These are phyloP conservation scores for Ustilago sp. DNA, from an alignment of 1,284 basidiomycete species.

Conservation along the genomic window DNA sequence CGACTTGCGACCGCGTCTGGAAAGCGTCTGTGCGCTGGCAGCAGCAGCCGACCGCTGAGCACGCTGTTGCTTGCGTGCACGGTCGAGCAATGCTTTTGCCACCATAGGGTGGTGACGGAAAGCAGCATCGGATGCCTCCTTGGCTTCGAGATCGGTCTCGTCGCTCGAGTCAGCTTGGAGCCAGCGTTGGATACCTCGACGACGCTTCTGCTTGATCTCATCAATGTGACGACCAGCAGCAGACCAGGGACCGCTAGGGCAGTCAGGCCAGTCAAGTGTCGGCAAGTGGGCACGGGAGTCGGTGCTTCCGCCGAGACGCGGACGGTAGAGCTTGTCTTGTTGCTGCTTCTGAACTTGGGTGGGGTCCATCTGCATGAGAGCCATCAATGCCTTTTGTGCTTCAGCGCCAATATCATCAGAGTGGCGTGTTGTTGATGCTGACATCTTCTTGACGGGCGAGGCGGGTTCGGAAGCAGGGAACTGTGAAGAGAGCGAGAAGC, in stretches of 20 bases:
- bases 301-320: slow-evolving; percentile 38
- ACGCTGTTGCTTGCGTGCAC: slow-evolving; percentile 45
- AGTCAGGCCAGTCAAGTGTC: slow-evolving; percentile 55
- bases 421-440: slow-evolving; percentile 6
- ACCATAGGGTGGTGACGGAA: slow-evolving; percentile 64
- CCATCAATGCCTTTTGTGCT: slow-evolving; percentile 28
- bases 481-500: slow-evolving; percentile 56
- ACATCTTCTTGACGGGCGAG: slow-evolving; percentile 43
- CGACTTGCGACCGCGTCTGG: slow-evolving; percentile 34
- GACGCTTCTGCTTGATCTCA: slow-evolving; percentile 42
- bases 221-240: slow-evolving; percentile 47
- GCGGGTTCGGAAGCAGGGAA: slow-evolving; percentile 51
- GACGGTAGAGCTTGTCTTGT: slow-evolving; percentile 26
- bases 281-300: slow-evolving; percentile 27
- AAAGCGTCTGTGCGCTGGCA: slow-evolving; percentile 13
- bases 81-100: slow-evolving; percentile 61
- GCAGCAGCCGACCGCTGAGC: slow-evolving; percentile 35
- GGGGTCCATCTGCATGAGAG: slow-evolving; percentile 21
- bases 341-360: slow-evolving; percentile 11
- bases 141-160: slow-evolving; percentile 27
- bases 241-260: slow-evolving; percentile 49
- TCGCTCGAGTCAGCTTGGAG: slow-evolving; percentile 49
- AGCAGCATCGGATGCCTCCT: slow-evolving; percentile 20
- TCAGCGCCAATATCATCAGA: slow-evolving; percentile 23
- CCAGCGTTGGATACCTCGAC: slow-evolving; percentile 45